phyloP scores from a whole-genome alignment of 441 rosid species.

The Croton laevigatus region DNA sequence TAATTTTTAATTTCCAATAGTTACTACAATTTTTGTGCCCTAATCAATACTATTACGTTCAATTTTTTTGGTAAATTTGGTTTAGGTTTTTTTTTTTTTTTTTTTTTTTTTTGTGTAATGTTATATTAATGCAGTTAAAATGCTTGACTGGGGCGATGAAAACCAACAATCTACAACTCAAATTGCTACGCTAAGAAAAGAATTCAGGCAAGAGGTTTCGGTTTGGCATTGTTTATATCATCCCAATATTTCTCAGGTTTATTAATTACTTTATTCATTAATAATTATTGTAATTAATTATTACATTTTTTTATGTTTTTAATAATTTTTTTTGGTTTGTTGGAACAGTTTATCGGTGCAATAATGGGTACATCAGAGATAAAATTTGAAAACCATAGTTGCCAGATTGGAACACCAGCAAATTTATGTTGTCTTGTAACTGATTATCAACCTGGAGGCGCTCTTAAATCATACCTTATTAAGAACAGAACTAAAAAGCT shows the following conservation, averaged over 20 bases:
- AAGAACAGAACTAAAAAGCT: constrained; percentile 70
- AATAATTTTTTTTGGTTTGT: background rate
- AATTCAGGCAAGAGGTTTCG: background rate
- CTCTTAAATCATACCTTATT: constrained; percentile 59
- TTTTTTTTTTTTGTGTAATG: background rate
- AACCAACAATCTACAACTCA: background rate
- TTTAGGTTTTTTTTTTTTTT: background rate
- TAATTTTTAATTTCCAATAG: too few relatives aligned
- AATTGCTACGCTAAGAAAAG: background rate
- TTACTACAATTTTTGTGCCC: background rate
- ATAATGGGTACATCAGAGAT: background rate
- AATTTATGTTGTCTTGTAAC: constrained; percentile 70
- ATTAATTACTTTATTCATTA: background rate
- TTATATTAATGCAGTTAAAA: background rate
- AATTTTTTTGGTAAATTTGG: background rate
- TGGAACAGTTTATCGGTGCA: background rate
- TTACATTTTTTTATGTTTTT: too few relatives aligned
- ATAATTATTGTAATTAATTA: background rate
- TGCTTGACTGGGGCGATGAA: background rate
- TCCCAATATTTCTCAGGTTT: background rate
- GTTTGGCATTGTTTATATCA: background rate
- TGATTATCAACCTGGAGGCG: constrained; percentile 66
- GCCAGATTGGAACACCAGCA: constrained; percentile 51
- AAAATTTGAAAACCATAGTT: background rate
- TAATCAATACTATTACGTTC: background rate